A percentile compares a stretch with the other conserved stretches of the same genome.
Conservation (phyloP, 371 early-diverging fungal genomes). For the Mucor piriformis region DNA sequence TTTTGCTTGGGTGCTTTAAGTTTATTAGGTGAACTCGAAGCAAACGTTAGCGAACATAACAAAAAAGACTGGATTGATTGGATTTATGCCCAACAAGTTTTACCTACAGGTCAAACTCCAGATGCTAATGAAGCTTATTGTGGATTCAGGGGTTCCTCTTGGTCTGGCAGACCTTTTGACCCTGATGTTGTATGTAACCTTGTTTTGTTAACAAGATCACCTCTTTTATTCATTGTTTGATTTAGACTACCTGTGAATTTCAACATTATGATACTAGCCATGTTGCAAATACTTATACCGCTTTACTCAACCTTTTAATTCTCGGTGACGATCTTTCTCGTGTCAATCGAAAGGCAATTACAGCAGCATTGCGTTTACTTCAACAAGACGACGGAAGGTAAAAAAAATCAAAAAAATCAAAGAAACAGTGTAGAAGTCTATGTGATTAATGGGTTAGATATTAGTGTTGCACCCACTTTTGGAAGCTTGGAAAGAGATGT, state of each 20-base stretch:
- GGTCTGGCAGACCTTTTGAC: constrained; percentile 61
- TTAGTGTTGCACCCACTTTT: constrained; percentile 68
- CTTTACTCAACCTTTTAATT: constrained; percentile 73
- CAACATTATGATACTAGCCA: constrained; percentile 67
- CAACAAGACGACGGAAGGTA: constrained; percentile 84
- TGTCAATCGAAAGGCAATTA: constrained; percentile 75
- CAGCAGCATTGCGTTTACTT: constrained; percentile 56
- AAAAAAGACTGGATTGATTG: constrained; percentile 86
- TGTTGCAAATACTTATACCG: constrained; percentile 93
- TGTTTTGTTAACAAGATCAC: not conserved
- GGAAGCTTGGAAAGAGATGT: constrained; percentile 80
- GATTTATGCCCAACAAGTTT: constrained; percentile 93
- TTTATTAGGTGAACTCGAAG: constrained; percentile 71
- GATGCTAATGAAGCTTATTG: constrained; percentile 46
- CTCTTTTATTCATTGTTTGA: not conserved
- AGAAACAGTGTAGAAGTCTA: not conserved
- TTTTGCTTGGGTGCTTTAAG: constrained; percentile 84
- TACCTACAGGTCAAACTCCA: constrained; percentile 32
- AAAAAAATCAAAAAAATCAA: not conserved
- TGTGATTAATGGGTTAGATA: not conserved
- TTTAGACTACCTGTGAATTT: constrained; percentile 30
- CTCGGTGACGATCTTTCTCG: constrained; percentile 90
- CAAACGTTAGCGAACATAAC: constrained; percentile 50
- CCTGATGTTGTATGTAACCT: constrained; percentile 45
- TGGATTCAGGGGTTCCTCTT: constrained; percentile 75